Conservation (phyloP, 495 filamentous ascomycete species). For the Xylaria telfairii region DNA sequence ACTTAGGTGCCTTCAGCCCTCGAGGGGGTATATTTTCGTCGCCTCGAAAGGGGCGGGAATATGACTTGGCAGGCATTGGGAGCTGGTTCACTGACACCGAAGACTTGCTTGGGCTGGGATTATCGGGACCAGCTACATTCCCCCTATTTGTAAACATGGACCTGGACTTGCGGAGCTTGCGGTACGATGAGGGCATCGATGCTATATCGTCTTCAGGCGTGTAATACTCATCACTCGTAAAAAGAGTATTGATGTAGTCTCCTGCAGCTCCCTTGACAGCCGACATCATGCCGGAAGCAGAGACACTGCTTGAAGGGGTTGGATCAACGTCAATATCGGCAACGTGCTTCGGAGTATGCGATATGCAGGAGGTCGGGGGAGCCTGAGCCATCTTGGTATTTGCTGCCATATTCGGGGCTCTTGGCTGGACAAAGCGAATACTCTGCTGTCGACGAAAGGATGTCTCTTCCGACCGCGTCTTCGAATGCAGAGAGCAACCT, state of each 20-base stretch:
- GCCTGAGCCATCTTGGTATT: neutral
- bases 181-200: conserved; percentile 74
- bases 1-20: conserved; percentile 54
- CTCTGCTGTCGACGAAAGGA: conserved; percentile 53
- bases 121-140: conserved; percentile 29
- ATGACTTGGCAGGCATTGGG: neutral
- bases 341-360: neutral
- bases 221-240: conserved; percentile 54
- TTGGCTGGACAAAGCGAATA: conserved; percentile 60
- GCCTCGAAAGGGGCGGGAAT: neutral
- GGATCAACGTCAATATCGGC: conserved; percentile 7
- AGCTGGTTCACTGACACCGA: conserved; percentile 42
- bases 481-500: neutral
- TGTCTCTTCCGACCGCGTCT: conserved; percentile 17
- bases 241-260: conserved; percentile 46
- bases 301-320: conserved; percentile 39
- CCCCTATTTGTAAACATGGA: conserved; percentile 70
- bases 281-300: conserved; percentile 43
- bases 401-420: neutral
- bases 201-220: conserved; percentile 65
- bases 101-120: conserved; percentile 30
- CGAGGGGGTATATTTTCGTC: conserved; percentile 17
- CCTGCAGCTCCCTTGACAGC: conserved; percentile 39
- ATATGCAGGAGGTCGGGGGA: neutral
- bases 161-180: conserved; percentile 73